A percentile compares a stretch with the other conserved stretches of the same genome.
Conservation (phyloP, 2,329 filamentous ascomycete genomes). For the Metarhizium humberi region DNA sequence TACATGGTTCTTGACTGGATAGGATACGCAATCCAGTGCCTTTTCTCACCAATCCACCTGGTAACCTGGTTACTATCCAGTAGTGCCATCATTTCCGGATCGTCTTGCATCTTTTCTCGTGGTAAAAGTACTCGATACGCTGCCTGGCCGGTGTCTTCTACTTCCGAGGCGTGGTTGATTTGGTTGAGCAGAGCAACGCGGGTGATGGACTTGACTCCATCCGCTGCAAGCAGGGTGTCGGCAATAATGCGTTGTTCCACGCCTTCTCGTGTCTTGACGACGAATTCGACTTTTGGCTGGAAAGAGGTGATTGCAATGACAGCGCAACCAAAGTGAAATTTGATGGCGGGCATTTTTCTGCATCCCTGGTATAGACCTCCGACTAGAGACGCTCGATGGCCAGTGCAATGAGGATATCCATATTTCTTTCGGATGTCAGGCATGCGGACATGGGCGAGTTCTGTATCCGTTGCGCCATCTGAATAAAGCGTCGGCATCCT, state of each 20-base stretch:
- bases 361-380: constrained; percentile 63
- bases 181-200: constrained; percentile 25
- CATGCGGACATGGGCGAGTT: constrained; percentile 63
- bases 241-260: constrained; percentile 43
- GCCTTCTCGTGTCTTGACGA: constrained; percentile 45
- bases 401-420: constrained; percentile 70
- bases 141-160: constrained; percentile 64
- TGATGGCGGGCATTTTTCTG: constrained; percentile 50
- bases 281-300: constrained; percentile 31
- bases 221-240: constrained; percentile 36
- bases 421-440: constrained; percentile 59
- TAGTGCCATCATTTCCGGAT: constrained; percentile 59
- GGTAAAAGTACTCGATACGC: constrained; percentile 72
- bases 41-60: constrained; percentile 66
- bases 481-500: background rate
- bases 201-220: constrained; percentile 45
- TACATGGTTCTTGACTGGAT: constrained; percentile 58
- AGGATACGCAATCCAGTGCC: constrained; percentile 72
- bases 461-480: constrained; percentile 59
- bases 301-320: constrained; percentile 19
- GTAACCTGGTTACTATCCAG: constrained; percentile 59
- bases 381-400: constrained; percentile 65
- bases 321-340: constrained; percentile 56
- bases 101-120: constrained; percentile 54
- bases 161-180: constrained; percentile 44